Evolutionary conservation across 257 asterid genomes (phyloP).

Genomic region (Solanum chilense): DNA sequence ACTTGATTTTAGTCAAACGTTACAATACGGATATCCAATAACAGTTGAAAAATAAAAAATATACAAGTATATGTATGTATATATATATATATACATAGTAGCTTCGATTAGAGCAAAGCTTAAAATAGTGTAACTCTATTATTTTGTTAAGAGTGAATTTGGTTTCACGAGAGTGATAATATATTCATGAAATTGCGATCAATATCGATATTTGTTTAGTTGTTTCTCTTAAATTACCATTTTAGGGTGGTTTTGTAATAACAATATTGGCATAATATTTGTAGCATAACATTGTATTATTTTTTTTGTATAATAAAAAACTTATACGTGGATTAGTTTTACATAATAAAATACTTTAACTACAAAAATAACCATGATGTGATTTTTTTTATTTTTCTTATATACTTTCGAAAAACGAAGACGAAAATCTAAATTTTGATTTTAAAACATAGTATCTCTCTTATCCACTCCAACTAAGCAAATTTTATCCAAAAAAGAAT

Average conservation of each 20-base stretch:
- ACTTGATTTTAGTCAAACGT: no score
- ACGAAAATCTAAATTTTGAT: neutral
- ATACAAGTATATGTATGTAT: no score
- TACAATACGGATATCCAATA: neutral
- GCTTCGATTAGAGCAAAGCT: neutral
- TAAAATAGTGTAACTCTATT: neutral
- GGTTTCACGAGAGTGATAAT: neutral
- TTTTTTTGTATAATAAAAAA: neutral
- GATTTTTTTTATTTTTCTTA: neutral
- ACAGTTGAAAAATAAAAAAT: fast-evolving
- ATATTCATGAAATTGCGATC: neutral
- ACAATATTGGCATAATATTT: neutral
- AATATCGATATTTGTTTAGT: neutral
- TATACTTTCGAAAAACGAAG: neutral
- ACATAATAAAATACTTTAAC: no score
- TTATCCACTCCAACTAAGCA: neutral
- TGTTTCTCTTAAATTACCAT: neutral
- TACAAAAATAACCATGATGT: neutral
- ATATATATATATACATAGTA: neutral
- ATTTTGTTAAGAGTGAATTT: neutral
- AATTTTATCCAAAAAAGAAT: neutral
- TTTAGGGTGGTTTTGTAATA: neutral
- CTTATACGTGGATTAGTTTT: neutral
- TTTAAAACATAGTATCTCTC: neutral
- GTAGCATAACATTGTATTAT: neutral